phyloP scores from a whole-genome alignment of 2,329 filamentous ascomycete species.

The Emergomyces pasteurianus region DNA sequence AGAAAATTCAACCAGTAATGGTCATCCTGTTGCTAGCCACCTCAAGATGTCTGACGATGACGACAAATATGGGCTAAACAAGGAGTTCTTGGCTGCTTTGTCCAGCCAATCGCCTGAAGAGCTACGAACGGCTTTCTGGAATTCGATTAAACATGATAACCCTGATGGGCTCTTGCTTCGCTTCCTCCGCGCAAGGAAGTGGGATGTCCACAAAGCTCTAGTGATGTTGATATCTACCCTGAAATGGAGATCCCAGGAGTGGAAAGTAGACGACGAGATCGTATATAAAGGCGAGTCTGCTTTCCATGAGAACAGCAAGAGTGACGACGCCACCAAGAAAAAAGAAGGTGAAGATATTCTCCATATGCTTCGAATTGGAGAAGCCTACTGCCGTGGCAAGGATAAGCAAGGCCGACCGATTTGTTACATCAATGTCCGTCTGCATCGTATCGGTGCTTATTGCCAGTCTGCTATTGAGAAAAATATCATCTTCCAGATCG shows the following conservation, averaged over 20 bases:
- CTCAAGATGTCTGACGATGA: conserved; percentile 44
- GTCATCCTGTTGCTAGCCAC: conserved; percentile 27
- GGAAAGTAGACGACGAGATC: conserved; percentile 82
- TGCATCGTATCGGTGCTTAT: conserved; percentile 76
- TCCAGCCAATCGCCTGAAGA: conserved; percentile 65
- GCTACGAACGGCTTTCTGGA: conserved; percentile 74
- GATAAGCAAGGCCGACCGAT: conserved; percentile 80
- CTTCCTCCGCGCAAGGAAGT: conserved; percentile 82
- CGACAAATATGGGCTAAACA: conserved; percentile 87
- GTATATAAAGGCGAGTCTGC: conserved; percentile 62
- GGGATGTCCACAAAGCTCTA: conserved; percentile 86
- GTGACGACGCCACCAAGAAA: conserved; percentile 48
- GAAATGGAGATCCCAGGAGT: conserved; percentile 74
- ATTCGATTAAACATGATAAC: conserved; percentile 89
- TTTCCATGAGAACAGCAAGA: conserved; percentile 50
- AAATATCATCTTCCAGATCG: conserved; percentile 88
- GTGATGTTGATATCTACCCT: conserved; percentile 92
- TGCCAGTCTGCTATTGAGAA: conserved; percentile 69
- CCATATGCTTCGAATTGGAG: conserved; percentile 73
- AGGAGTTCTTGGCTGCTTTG: conserved; percentile 73
- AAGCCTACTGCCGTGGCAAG: conserved; percentile 79
- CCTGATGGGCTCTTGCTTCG: conserved; percentile 74
- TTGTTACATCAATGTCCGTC: conserved; percentile 68
- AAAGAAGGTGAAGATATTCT: conserved; percentile 68
- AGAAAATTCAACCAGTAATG: conserved; percentile 23